phyloP scores from a whole-genome alignment of 345 rosid genomes.

The Triadica sebifera region DNA sequence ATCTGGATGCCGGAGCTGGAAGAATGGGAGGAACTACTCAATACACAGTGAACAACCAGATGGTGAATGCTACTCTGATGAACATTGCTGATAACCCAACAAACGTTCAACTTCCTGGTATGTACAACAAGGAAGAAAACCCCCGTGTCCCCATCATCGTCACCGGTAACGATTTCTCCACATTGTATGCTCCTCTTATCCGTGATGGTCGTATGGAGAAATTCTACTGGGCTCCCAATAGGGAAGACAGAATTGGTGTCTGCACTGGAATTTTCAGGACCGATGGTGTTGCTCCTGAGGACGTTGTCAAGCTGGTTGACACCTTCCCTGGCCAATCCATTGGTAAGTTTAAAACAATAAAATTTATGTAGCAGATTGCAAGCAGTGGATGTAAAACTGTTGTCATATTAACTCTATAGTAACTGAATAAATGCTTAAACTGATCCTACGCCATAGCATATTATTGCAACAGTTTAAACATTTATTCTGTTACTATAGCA shows the following conservation, averaged over 20 bases:
- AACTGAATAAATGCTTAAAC: no score
- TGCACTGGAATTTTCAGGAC: slow-evolving; percentile 78
- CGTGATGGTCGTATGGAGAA: slow-evolving; percentile 99
- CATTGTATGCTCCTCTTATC: slow-evolving; percentile 92
- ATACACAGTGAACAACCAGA: slow-evolving; percentile 97
- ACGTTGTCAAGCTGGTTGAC: slow-evolving; percentile 71
- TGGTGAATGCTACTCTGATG: slow-evolving; percentile 99
- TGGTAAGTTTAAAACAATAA: slow-evolving; percentile 35
- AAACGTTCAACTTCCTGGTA: slow-evolving; percentile 89
- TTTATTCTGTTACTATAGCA: no score
- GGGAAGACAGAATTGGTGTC: slow-evolving; percentile 92
- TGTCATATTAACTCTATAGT: no score
- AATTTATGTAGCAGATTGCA: no score
- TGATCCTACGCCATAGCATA: no score
- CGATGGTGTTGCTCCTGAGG: slow-evolving; percentile 49
- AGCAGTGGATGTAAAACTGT: no score
- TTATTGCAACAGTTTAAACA: no score
- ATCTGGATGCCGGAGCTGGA: slow-evolving; percentile 97
- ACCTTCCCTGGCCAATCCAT: slow-evolving; percentile 97
- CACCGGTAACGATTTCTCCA: slow-evolving; percentile 99
- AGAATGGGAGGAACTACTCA: slow-evolving; percentile 96
- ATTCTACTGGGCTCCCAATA: slow-evolving; percentile 98
- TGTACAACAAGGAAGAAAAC: slow-evolving; percentile 99
- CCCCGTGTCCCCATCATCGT: slow-evolving; percentile 92
- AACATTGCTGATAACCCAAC: slow-evolving; percentile 99